A percentile compares a stretch with the other conserved stretches of the same genome.
phyloP scores from a whole-genome alignment of 345 rosid genomes.

The Garcia nutans region DNA sequence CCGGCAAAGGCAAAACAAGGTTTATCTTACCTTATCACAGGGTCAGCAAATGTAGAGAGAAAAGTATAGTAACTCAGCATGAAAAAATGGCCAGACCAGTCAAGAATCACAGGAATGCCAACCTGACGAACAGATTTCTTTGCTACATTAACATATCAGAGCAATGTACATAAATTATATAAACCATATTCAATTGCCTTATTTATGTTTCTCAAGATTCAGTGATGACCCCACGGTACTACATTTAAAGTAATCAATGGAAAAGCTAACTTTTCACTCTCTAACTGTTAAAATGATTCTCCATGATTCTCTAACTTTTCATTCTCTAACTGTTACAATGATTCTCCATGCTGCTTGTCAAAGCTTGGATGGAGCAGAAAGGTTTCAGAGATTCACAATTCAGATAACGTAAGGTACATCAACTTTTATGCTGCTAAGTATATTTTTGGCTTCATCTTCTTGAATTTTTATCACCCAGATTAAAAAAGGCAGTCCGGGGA shows the following conservation, averaged over 20 bases:
- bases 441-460: neutral
- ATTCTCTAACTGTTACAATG: neutral
- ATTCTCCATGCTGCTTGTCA: neutral
- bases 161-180: neutral
- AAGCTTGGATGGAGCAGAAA: neutral
- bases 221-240: neutral
- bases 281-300: neutral
- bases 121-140: slow-evolving; percentile 43
- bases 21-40: slow-evolving; percentile 57
- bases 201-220: neutral
- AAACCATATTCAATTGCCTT: neutral
- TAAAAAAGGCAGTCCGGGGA: too few relatives aligned
- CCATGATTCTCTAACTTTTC: neutral
- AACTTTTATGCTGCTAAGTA: neutral
- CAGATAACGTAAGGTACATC: neutral
- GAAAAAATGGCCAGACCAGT: slow-evolving; percentile 83
- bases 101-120: slow-evolving; percentile 68
- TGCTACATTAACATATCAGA: neutral
- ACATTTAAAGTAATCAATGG: neutral
- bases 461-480: neutral
- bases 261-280: neutral
- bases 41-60: slow-evolving; percentile 72
- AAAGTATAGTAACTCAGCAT: slow-evolving; percentile 82
- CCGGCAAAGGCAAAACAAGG: neutral
- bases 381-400: neutral